These are phyloP conservation scores for Melastoma candidum DNA, from an alignment of 441 rosid species.

Conservation along the genomic window DNA sequence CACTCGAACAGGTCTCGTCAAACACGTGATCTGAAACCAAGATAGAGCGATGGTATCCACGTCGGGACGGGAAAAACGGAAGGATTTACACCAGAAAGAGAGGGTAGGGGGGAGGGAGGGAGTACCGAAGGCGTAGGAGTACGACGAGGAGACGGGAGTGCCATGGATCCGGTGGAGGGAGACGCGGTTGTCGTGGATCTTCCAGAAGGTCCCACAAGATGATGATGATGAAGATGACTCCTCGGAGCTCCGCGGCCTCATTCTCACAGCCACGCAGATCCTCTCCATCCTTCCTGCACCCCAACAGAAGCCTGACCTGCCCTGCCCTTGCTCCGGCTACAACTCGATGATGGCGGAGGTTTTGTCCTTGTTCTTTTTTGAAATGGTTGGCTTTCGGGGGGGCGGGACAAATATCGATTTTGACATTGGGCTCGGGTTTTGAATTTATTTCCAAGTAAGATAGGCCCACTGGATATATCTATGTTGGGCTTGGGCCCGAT, in stretches of 20 bases:
- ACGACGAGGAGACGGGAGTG: constrained; percentile 49
- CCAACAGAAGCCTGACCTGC: neutral
- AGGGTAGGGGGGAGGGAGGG: neutral
- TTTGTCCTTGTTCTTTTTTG: too few species aligned
- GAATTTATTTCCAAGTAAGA: too few species aligned
- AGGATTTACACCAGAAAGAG: too few species aligned
- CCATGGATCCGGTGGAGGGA: constrained; percentile 63
- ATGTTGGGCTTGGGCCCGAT: too few species aligned
- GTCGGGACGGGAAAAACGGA: neutral
- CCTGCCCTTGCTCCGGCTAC: neutral
- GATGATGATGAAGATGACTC: constrained; percentile 11
- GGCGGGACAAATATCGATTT: too few species aligned
- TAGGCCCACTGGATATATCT: too few species aligned
- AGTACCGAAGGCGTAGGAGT: constrained; percentile 67
- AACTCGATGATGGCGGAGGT: neutral
- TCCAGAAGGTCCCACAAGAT: constrained; percentile 45
- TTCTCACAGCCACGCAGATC: constrained; percentile 84
- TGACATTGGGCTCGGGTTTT: too few species aligned
- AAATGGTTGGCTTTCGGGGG: too few species aligned
- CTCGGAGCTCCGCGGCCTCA: constrained; percentile 43
- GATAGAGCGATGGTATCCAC: neutral
- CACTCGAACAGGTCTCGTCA: constrained; percentile 55
- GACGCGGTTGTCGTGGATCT: constrained; percentile 60
- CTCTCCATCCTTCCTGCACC: constrained; percentile 47
- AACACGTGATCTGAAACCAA: constrained; percentile 58